phyloP scores from a whole-genome alignment of 345 rosid species.

The Punica granatum region DNA sequence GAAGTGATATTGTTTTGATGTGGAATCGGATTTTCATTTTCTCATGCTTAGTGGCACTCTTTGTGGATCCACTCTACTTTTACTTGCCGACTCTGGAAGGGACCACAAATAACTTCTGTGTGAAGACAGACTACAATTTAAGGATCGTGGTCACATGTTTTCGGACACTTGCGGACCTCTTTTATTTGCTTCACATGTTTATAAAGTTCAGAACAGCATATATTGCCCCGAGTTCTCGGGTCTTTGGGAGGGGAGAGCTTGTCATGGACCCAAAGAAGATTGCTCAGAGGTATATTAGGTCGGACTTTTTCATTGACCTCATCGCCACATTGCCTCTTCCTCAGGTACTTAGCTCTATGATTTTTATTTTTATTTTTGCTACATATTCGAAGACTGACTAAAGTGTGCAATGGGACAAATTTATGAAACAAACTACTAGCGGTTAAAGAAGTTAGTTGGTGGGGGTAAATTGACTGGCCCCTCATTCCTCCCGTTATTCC shows the following conservation, averaged over 20 bases:
- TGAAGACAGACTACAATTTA: conserved; percentile 51
- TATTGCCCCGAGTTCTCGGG: conserved; percentile 73
- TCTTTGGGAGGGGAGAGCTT: conserved; percentile 93
- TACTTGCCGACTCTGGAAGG: conserved; percentile 61
- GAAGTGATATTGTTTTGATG: conserved; percentile 63
- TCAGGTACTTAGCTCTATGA: conserved; percentile 41
- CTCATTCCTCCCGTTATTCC: not conserved
- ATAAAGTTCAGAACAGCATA: conserved; percentile 88
- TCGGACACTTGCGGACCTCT: conserved; percentile 74
- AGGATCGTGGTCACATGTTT: conserved; percentile 61
- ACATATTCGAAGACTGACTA: not conserved
- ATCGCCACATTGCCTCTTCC: conserved; percentile 88
- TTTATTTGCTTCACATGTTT: conserved; percentile 72
- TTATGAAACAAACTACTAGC: too few relatives aligned
- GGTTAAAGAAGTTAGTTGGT: too few relatives aligned
- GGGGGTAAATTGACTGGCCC: not conserved
- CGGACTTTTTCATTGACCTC: conserved; percentile 80
- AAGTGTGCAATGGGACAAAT: not conserved
- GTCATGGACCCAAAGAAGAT: conserved; percentile 84
- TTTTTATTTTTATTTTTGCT: not conserved
- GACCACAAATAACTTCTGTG: conserved; percentile 31
- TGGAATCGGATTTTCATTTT: conserved; percentile 85
- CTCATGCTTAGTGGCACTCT: conserved; percentile 75
- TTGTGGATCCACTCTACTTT: conserved; percentile 79
- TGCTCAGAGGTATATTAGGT: conserved; percentile 59